Evolutionary conservation across 768 basidiomycete species (phyloP), one percentile per base, ranked within the genome.

Genomic region (Tricholoma saponaceum): DNA sequence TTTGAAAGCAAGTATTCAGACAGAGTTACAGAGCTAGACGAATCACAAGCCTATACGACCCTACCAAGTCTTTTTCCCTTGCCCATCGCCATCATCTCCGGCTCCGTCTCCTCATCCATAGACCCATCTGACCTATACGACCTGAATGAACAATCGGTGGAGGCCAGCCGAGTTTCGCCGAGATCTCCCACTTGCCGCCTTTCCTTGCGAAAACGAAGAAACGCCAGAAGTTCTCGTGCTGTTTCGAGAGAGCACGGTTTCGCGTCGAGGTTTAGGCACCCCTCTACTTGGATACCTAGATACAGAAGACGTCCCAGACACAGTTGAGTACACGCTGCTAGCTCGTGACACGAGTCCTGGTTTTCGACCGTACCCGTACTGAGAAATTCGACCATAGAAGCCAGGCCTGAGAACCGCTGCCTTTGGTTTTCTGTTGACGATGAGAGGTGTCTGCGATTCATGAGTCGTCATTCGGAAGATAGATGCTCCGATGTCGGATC

Each of bases 281-380:
- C 28, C 33, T 26, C 35, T 18, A 20, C 22, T 51, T 13, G 25
- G 55, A 35, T 28, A 18, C 18, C 10, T 26, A 44, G 18, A 18
- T 9, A 53, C 37, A 2, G 60, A 59, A 23, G 62, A 63, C 23
- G 60, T 35, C 1, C 55, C 63, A 3, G 69, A 68, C 16, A 62
- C 49, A 47, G 59, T 63, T 0, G 69, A 70, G 52, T 70, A 70
- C 12, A 64, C 59, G 50, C 69, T 70, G 26, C 60, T 66, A 12
- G 67, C 59, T 23, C 59, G 58, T 8, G 69, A 70, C 2, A 55
- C n/a, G 2, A 57, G 33, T 37, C 56, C 56, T 16, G 57, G 58
- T 39, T 51, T 53, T 44, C 59, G 23, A 10, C 20, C 39, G 46
- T 52, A 51, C 23, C 58, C 56, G 44, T 52, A 51, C 20, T 25